phyloP scores from a whole-genome alignment of 129 eudicot species.

The Helianthus annuus region DNA sequence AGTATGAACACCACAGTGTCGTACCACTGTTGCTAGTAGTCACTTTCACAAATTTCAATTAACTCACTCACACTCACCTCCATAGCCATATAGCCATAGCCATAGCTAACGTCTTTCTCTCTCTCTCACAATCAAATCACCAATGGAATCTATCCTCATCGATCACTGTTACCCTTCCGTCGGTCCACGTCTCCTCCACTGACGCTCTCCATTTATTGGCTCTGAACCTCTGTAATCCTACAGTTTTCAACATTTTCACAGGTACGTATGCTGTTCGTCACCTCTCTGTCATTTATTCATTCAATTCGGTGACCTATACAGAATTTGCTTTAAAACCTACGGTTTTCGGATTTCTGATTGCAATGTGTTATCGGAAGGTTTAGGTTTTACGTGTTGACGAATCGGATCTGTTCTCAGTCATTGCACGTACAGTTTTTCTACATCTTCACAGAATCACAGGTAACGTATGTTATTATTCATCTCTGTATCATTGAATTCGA shows the following conservation, averaged over 20 bases:
- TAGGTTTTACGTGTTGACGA: no score
- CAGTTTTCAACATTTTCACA: slow-evolving; percentile 5
- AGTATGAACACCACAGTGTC: slow-evolving; percentile 18
- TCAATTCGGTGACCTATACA: no score
- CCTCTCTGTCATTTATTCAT: not conserved
- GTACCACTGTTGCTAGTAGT: slow-evolving; percentile 27
- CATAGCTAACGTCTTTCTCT: not conserved
- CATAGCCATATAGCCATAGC: slow-evolving; percentile 17
- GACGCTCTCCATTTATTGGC: slow-evolving; percentile 8
- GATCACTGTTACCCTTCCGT: slow-evolving; percentile 19
- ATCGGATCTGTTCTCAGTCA: no score
- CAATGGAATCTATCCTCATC: slow-evolving; percentile 28
- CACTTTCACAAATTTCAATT: slow-evolving; percentile 32
- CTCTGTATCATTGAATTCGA: no score
- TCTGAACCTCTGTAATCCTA: not conserved
- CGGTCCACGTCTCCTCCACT: slow-evolving; percentile 16
- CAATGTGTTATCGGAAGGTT: no score
- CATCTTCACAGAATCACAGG: no score
- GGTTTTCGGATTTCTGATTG: no score
- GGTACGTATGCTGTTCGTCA: slow-evolving; percentile 23
- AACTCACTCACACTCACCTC: slow-evolving; percentile 1
- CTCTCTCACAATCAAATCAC: slow-evolving; percentile 30
- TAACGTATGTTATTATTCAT: no score
- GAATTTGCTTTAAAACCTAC: no score
- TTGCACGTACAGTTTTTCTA: no score